Base-by-base conservation (phyloP, 768 basidiomycete species). In the Lentinula guzmanii region DNA sequence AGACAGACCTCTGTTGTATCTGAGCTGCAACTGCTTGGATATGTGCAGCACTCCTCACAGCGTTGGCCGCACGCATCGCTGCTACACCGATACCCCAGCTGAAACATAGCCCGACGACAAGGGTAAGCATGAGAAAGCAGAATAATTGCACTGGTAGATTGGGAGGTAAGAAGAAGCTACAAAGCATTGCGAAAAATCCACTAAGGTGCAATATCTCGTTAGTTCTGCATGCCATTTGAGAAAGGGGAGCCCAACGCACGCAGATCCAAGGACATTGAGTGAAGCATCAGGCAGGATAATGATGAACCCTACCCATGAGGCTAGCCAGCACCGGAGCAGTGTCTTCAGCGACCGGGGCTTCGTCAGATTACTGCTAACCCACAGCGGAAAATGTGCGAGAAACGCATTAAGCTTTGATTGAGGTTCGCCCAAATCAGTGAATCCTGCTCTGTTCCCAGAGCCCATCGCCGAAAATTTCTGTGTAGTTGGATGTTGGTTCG, bases 21-120 rank as follows among this genome's bases (percentile, higher is more conserved):
- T 67, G 66, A 41, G 69, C 67, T 5, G 68, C 64, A 5, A 69
- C 67, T 16, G 65, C 62, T 41, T 69, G 65, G 11, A 79, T 66
- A 7, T 75, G 61, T 0, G 69, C 68, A 62, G 75, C 68, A 58
- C 72, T 66, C 9, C 78, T 71, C 0, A 76, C 77, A 4, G 75
- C 69, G 0, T 81, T 66, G 0, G 77, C 78, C 0, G 81, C 78
- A 4, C 76, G 76, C 83, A 86, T 85, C 0, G 77, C 82, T 0
- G 81, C 83, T 9, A 75, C 72, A 1, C 83, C 82, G 64, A 82
- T 74, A 0, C 77, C 84, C 84, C 85, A 86, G 11, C 83, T 83
- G 1, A 82, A 45, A 2, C 75, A 71, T 50, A 80, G 65, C 1
- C 84, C 84, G 6, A 84, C 15, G 28, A 81, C 63, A 42, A 86